Conservation (phyloP, 352 stramenopile genomes). For the Halophytophthora polymorphica region DNA sequence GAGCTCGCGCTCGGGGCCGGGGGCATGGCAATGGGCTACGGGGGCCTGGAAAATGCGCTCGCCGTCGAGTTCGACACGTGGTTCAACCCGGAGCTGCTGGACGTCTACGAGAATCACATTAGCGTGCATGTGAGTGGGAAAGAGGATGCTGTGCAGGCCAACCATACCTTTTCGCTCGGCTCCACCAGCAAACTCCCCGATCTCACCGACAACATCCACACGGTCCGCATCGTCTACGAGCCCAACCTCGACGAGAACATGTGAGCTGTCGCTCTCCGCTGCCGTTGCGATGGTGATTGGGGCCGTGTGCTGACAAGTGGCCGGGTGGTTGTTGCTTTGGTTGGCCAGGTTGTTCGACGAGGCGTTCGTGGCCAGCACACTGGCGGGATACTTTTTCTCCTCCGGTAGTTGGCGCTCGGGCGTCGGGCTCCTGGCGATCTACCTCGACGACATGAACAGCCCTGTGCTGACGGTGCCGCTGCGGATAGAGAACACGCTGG, state of each 20-base stretch:
- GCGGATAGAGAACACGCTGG: slow-evolving; percentile 76
- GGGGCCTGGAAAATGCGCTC: slow-evolving; percentile 79
- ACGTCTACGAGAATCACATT: slow-evolving; percentile 92
- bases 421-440: slow-evolving; percentile 80
- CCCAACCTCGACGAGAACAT: slow-evolving; percentile 64
- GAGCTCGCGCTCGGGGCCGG: slow-evolving; percentile 57
- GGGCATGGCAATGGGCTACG: slow-evolving; percentile 85
- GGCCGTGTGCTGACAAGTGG: slow-evolving; percentile 4
- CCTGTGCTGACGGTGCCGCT: slow-evolving; percentile 82
- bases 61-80: slow-evolving; percentile 93
- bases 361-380: slow-evolving; percentile 47
- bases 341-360: slow-evolving; percentile 49
- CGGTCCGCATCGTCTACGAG: slow-evolving; percentile 71
- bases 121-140: slow-evolving; percentile 71
- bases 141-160: slow-evolving; percentile 35
- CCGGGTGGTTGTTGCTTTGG: slow-evolving; percentile 8
- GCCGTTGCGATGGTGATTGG: not conserved
- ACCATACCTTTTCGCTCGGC: slow-evolving; percentile 77
- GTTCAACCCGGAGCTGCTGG: slow-evolving; percentile 86
- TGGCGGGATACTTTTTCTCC: slow-evolving; percentile 67
- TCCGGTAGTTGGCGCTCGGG: slow-evolving; percentile 54
- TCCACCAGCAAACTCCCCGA: slow-evolving; percentile 72
- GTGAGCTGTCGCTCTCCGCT: slow-evolving; percentile 15
- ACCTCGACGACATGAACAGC: slow-evolving; percentile 83
- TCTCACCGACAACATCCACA: slow-evolving; percentile 69